phyloP scores from a whole-genome alignment of 352 stramenopile species.

The Pythium aristosporum region DNA sequence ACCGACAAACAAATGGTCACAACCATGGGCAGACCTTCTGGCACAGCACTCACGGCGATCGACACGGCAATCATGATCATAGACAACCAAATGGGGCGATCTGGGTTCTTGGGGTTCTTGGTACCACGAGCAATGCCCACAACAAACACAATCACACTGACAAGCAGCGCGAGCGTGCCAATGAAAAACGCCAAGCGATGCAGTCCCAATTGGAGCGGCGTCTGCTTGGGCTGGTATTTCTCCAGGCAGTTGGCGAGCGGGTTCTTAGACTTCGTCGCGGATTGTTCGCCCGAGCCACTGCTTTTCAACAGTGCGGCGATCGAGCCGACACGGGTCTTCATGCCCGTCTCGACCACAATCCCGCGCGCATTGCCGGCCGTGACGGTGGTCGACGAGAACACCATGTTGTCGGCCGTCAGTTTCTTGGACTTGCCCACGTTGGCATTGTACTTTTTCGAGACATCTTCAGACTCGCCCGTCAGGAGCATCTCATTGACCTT shows the following conservation, averaged over 20 bases:
- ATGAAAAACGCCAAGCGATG: conserved; percentile 94
- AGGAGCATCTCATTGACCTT: conserved; percentile 94
- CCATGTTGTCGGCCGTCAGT: conserved; percentile 84
- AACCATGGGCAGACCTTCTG: conserved; percentile 78
- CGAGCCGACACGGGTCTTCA: conserved; percentile 68
- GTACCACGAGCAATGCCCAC: conserved; percentile 73
- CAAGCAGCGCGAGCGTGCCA: conserved; percentile 81
- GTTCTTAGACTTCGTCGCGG: conserved; percentile 43
- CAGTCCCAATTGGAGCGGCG: conserved; percentile 90
- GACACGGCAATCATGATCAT: conserved; percentile 96
- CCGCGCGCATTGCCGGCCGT: conserved; percentile 74
- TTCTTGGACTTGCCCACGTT: conserved; percentile 36
- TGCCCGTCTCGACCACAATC: conserved; percentile 72
- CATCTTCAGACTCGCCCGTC: conserved; percentile 91
- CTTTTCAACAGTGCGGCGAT: conserved; percentile 64
- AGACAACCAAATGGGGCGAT: conserved; percentile 84
- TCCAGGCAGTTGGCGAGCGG: conserved; percentile 51
- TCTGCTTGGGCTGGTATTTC: conserved; percentile 73
- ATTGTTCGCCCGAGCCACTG: conserved; percentile 25
- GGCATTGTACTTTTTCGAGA: conserved; percentile 60
- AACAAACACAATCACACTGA: conserved; percentile 88
- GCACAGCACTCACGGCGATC: conserved; percentile 72
- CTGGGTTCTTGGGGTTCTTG: conserved; percentile 56
- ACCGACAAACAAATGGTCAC: conserved; percentile 80
- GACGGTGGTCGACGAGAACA: conserved; percentile 91